Base-by-base conservation (phyloP, 148 eudicot genomes). In the Gaultheria prostrata region DNA sequence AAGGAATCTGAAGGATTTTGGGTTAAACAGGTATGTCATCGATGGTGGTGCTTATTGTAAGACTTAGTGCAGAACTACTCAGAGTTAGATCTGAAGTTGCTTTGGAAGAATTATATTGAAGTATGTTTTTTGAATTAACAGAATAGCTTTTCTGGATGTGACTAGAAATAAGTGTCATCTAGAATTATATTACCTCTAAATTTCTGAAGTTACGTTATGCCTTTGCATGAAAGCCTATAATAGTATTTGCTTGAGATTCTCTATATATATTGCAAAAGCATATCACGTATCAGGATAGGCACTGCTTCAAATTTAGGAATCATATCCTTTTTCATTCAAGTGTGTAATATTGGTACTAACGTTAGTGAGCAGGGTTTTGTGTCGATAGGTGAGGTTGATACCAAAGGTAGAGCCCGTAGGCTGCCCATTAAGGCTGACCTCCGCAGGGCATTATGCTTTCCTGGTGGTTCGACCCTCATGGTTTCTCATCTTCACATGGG, bases 1-100 rank as follows among this genome's bases (percentile, higher is more conserved):
- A 84, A 89, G 79, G 95, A 93, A 85, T 94, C 98, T 69, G 93
- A 94, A 89, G 98, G 94, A 85, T 95, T 95, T 91, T 95, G 98
- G 98, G 86, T 87, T 61, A 95, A 94, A 85, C 97, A 95, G 98
- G 98, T 94, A 90, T 9, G 49, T 54, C 4, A 13, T 78, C 11
- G 54, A 11, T 72, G 35, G 20, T 72, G 35, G 21, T 85, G 80
- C 21, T 84, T 86, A 53, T 80, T 10, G 80, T 9, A 20, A 30
- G 21, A 69, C 20, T 32, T n/a, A 59, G 6, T 54, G 54, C 77
- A 12, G 20, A 28, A 59, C 26, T 80, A 43, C 35, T 70, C 57
- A 0, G n/a, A 80, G n/a, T 20, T 65, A 48, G 26, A 61, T 80
- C 72, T 35, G 26, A 80, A 61, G 30, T 53, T 79, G 28, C 51